Evolutionary conservation across 192 early-diverging fungal genomes (phyloP).

Genomic region (Mortierella claussenii): DNA sequence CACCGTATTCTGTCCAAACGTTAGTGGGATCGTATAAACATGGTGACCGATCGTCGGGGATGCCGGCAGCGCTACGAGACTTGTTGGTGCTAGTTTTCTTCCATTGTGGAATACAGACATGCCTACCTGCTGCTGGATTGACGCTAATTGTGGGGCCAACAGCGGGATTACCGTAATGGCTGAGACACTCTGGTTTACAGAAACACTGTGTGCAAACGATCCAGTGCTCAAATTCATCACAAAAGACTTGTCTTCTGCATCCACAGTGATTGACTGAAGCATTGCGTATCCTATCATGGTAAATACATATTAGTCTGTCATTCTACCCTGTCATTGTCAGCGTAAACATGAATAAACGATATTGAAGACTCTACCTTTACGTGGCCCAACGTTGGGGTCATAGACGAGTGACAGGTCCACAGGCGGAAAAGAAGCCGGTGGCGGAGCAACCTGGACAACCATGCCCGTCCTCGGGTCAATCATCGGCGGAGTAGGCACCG

Average conservation of each 20-base stretch:
- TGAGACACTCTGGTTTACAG: conserved; percentile 24
- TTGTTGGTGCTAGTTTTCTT: conserved; percentile 33
- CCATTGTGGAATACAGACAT: conserved; percentile 52
- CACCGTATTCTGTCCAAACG: conserved; percentile 35
- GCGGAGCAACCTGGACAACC: background rate
- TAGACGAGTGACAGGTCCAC: conserved; percentile 27
- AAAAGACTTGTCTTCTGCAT: conserved; percentile 54
- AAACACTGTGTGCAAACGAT: conserved; percentile 38
- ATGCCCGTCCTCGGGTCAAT: conserved; percentile 19
- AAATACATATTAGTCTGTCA: background rate
- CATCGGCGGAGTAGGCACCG: background rate
- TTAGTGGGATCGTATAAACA: conserved; percentile 28
- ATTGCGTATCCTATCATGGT: conserved; percentile 37
- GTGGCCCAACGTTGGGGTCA: conserved; percentile 34
- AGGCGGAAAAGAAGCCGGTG: conserved; percentile 10
- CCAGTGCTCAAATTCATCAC: conserved; percentile 46
- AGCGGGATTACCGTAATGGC: conserved; percentile 40
- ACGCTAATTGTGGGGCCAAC: conserved; percentile 25
- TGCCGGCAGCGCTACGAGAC: conserved; percentile 17
- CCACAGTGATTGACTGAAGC: conserved; percentile 42
- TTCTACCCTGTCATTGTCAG: background rate
- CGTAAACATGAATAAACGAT: background rate
- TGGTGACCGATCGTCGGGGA: conserved; percentile 37
- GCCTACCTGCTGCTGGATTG: conserved; percentile 44
- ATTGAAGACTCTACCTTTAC: conserved; percentile 26